phyloP scores from a whole-genome alignment of 2,329 filamentous ascomycete species.

The Scolecobasidium constrictum region DNA sequence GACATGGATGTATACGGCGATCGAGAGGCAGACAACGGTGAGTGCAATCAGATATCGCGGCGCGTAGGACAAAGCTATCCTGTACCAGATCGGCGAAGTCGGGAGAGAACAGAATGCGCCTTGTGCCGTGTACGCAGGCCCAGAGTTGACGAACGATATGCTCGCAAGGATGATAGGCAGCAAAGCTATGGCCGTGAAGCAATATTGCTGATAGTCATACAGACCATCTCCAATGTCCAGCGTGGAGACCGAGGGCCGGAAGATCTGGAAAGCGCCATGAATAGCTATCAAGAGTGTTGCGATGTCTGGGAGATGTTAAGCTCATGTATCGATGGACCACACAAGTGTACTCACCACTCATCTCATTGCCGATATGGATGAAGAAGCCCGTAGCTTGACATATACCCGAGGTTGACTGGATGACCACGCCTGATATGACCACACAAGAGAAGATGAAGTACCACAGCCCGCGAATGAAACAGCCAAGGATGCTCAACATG shows the following conservation, averaged over 20 bases:
- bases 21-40: conserved; percentile 53
- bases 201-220: conserved; percentile 52
- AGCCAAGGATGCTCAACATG: conserved; percentile 61
- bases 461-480: conserved; percentile 60
- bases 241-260: conserved; percentile 37
- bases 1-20: conserved; percentile 61
- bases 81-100: conserved; percentile 55
- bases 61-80: conserved; percentile 58
- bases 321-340: conserved; percentile 9
- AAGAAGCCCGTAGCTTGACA: conserved; percentile 63
- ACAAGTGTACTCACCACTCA: conserved; percentile 39
- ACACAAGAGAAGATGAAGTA: conserved; percentile 55
- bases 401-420: conserved; percentile 42
- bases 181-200: conserved; percentile 46
- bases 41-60: conserved; percentile 60
- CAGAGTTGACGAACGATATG: conserved; percentile 50
- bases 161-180: conserved; percentile 50
- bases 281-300: conserved; percentile 62
- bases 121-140: conserved; percentile 46
- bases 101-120: conserved; percentile 63
- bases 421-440: conserved; percentile 41
- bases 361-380: conserved; percentile 54
- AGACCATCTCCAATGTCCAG: conserved; percentile 46
- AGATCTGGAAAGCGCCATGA: conserved; percentile 63
- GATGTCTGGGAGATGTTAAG: conserved; percentile 38